Base-by-base conservation (phyloP, 2,329 filamentous ascomycete genomes). In the Monosporascus ibericus region DNA sequence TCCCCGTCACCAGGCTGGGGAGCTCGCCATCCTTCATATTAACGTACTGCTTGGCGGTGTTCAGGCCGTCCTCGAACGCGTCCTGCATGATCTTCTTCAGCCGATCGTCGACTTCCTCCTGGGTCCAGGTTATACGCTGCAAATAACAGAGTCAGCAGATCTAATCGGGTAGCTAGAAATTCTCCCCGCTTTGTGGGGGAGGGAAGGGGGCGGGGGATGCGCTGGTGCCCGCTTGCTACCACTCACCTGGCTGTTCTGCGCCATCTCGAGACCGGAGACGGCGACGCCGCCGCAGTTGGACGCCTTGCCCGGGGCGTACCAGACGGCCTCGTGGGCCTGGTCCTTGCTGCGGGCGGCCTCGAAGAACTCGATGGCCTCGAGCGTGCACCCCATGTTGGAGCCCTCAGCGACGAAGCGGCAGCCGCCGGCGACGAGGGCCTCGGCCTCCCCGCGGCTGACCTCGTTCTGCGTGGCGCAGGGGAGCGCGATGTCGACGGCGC, bases 381-480 rank as follows among this genome's bases (percentile, higher is more conserved):
- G 90, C 36, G 92, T 96, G 80, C 91, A 96, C 59, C 94, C 94
- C 94, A 99, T 97, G 84, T 97, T 97, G 75, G 88, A 94, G 52
- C 94, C 94, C 77, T 99, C 94, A 53, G 94, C 94, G 61, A 97
- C 86, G 78, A 90, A 95, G 70, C 86, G 84, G 68, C 81, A 82
- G 61, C 92, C 92, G 54, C 81, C 81, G 48, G 80, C 80, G 54
- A 96, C 83, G 44, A 97, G 83, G 18, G 82, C 84, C 76, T 90
- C 78, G 50, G 92, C 94, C 79, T 99, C 94, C 65, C 94, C 90
- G 69, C 86, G 85, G 68, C 82, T 91, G 67, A 99, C 90, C 77
- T 99, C 94, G 79, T 99, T 99, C 81, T 99, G 92, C 55, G 94
- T 97, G 40, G 94, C 94, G 66, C 83, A 92, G 50, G 94, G 94